phyloP scores from a whole-genome alignment of 805 yeast genomes.

The Starmerella cellae region DNA sequence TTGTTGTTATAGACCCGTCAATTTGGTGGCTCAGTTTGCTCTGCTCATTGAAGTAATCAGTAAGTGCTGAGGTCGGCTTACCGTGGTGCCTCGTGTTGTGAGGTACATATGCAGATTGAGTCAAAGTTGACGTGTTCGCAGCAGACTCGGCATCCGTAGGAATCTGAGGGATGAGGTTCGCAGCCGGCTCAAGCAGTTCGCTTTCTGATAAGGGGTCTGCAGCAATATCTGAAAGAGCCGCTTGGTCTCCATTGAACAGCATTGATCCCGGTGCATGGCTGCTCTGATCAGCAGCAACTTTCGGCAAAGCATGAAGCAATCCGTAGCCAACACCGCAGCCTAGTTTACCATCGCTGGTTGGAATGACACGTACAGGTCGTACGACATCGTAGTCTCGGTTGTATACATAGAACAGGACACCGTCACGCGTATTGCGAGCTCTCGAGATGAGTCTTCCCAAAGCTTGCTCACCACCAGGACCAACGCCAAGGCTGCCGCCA shows the following conservation, averaged over 20 bases:
- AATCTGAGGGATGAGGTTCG: background rate
- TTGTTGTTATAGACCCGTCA: conserved; percentile 11
- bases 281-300: conserved; percentile 27
- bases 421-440: conserved; percentile 33
- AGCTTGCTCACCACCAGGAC: conserved; percentile 83
- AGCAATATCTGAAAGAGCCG: too few relatives aligned
- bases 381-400: conserved; percentile 77
- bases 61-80: conserved; percentile 6
- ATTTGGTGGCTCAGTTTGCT: conserved; percentile 17
- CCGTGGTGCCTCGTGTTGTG: background rate
- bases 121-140: background rate
- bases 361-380: conserved; percentile 73
- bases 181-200: background rate
- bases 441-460: conserved; percentile 47
- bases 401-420: conserved; percentile 48
- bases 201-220: background rate
- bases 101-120: background rate
- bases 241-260: conserved; percentile 16
- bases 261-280: conserved; percentile 18
- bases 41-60: conserved; percentile 22
- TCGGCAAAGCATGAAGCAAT: conserved; percentile 70
- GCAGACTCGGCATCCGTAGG: background rate
- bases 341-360: conserved; percentile 64
- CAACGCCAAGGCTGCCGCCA: conserved; percentile 26
- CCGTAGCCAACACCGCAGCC: conserved; percentile 98